Evolutionary conservation across 352 stramenopile genomes (phyloP), one percentile per base, ranked within the genome.

Genomic region (Discostella stelligera): DNA sequence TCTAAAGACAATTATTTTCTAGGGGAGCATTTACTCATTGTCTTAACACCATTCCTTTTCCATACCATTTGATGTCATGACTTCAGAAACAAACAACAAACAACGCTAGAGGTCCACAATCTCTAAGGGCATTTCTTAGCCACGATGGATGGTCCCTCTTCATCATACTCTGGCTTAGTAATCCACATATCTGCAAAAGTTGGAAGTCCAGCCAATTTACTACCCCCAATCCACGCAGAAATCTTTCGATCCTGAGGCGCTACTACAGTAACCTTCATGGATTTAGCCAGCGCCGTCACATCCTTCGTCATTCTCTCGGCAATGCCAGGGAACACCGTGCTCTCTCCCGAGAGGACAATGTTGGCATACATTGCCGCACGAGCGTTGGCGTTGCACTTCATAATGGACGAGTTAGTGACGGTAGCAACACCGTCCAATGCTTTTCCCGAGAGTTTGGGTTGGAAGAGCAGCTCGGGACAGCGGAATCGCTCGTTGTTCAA

Each of bases 171-270:
- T 50, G 92, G 89, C 93, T 98, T 98, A 30, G 91, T 95, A 87
- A 98, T 98, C 95, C 96, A 98, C 95, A 98, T 98, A 72, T 97
- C 93, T 83, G 98, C 94, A 95, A 99, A 99, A 65, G 96, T 98
- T 65, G 95, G 96, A 16, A 98, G 86, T 70, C 94, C 98, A 21
- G 96, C 89, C 46, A 98, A 83, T 81, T 98, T 98, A 64, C 94
- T 98, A 32, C 27, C 27, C 5, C 27, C 27, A 32, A 32, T 32
- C 27, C 27, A 32, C 2, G 27, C 27, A 32, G 27, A 32, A 32
- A 6, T 6, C 27, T 32, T 32, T 2, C 27, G 27, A 32, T 32
- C 27, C 27, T 2, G 75, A 49, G 83, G 95, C 50, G 96, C 94
- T 10, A 98, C 85, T 52, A 98, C 95, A 88, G 98, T 98, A 84